These are phyloP conservation scores for Maudiozyma humilis DNA, from an alignment of 1,139 yeast species.

Conservation along the genomic window DNA sequence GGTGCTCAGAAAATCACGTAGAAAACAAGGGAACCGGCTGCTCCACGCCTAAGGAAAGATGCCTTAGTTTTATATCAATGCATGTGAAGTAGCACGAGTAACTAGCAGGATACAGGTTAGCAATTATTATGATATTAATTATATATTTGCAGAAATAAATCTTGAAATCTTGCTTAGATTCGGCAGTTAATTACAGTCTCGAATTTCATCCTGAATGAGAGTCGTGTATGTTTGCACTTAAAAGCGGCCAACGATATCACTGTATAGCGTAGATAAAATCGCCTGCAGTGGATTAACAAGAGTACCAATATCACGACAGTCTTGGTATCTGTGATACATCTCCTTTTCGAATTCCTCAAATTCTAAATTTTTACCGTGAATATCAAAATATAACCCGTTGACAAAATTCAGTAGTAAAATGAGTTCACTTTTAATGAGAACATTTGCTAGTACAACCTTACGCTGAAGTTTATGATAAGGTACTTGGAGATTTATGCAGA, in stretches of 20 bases:
- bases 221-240: no score
- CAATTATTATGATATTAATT: no score
- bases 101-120: no score
- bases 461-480: conserved; percentile 28
- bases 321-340: conserved; percentile 20
- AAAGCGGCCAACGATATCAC: no score
- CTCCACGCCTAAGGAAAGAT: background rate
- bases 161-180: no score
- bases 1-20: background rate
- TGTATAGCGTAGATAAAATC: conserved; percentile 20
- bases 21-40: background rate
- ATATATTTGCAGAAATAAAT: no score
- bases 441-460: conserved; percentile 27
- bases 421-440: conserved; percentile 25
- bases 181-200: no score
- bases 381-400: conserved; percentile 22
- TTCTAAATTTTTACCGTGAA: conserved; percentile 24
- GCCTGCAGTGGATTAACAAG: conserved; percentile 22
- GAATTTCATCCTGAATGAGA: no score
- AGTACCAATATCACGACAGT: conserved; percentile 14
- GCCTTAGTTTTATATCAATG: no score
- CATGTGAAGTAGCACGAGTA: no score
- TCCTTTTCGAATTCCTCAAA: conserved; percentile 18
- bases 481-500: conserved; percentile 25
- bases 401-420: conserved; percentile 29